Percentiles rank a stretch among this genome's conserved stretches.
Conservation (phyloP, 805 yeast species). For the Candida saitoana region DNA sequence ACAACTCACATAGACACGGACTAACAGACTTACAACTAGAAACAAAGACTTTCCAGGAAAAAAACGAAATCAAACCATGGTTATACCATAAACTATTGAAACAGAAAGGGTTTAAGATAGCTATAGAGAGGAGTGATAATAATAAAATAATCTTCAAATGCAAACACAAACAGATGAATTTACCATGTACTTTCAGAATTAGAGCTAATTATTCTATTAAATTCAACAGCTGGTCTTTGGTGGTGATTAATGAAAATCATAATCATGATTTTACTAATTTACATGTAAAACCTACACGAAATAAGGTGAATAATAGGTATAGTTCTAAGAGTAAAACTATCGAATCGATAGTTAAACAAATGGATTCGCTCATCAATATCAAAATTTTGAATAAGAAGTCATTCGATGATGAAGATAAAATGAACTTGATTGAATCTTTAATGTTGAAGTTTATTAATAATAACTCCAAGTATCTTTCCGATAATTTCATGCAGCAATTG, state of each 20-base stretch:
- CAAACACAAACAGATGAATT: conserved; percentile 28
- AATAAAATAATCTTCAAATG: conserved; percentile 61
- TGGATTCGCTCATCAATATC: background rate
- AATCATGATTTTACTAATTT: conserved; percentile 37
- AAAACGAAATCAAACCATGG: conserved; percentile 60
- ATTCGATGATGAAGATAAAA: background rate
- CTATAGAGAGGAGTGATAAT: conserved; percentile 59
- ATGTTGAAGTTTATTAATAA: conserved; percentile 3
- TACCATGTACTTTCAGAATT: conserved; percentile 59
- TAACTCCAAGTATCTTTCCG: conserved; percentile 4
- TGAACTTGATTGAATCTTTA: conserved; percentile 1
- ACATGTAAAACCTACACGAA: background rate
- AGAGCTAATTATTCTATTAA: conserved; percentile 58
- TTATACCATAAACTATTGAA: conserved; percentile 41
- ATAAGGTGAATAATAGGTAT: background rate
- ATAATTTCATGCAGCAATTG: conserved; percentile 3
- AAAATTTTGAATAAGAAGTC: background rate
- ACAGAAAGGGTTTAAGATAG: conserved; percentile 50
- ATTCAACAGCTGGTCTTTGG: conserved; percentile 54
- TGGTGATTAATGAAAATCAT: conserved; percentile 56
- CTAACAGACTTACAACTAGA: conserved; percentile 25
- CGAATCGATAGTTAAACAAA: conserved; percentile 1
- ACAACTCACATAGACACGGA: background rate
- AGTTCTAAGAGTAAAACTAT: background rate
- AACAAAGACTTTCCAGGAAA: conserved; percentile 25